Percentiles rank a stretch among this genome's conserved stretches.
Evolutionary conservation across 2,329 filamentous ascomycete species (phyloP).

Genomic region (Colletotrichum shisoi): DNA sequence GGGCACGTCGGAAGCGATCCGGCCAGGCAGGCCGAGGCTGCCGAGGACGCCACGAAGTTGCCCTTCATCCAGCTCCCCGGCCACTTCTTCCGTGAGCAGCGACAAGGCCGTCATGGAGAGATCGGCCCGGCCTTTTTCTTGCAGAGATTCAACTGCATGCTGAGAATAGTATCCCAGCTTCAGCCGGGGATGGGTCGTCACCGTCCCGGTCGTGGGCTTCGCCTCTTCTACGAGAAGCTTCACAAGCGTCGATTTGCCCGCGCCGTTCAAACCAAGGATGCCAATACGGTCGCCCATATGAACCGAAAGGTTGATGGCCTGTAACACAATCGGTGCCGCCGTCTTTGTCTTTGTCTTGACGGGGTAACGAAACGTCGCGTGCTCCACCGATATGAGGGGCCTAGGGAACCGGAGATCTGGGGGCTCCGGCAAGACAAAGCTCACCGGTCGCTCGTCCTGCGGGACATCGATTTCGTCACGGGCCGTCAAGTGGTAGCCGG

Average conservation of each 20-base stretch:
- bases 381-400: conserved; percentile 75
- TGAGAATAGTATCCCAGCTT: conserved; percentile 82
- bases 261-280: conserved; percentile 79
- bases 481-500: conserved; percentile 65
- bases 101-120: conserved; percentile 69
- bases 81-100: conserved; percentile 65
- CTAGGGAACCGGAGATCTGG: conserved; percentile 78
- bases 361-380: conserved; percentile 71
- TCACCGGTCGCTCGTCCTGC: conserved; percentile 65
- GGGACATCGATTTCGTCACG: conserved; percentile 77
- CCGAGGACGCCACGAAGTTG: conserved; percentile 72
- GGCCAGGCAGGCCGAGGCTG: conserved; percentile 73
- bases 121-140: conserved; percentile 56
- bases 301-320: conserved; percentile 72
- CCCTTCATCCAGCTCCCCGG: conserved; percentile 67
- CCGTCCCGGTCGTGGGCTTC: conserved; percentile 66
- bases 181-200: conserved; percentile 72
- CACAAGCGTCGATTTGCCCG: conserved; percentile 82
- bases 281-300: conserved; percentile 78
- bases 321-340: conserved; percentile 58
- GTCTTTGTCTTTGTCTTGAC: conserved; percentile 43
- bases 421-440: conserved; percentile 67
- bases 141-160: conserved; percentile 75
- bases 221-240: conserved; percentile 71
- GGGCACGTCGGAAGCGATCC: conserved; percentile 75